Evolutionary conservation across 108 stramenopile genomes (phyloP).

Genomic region (Mediolabrus comicus): DNA sequence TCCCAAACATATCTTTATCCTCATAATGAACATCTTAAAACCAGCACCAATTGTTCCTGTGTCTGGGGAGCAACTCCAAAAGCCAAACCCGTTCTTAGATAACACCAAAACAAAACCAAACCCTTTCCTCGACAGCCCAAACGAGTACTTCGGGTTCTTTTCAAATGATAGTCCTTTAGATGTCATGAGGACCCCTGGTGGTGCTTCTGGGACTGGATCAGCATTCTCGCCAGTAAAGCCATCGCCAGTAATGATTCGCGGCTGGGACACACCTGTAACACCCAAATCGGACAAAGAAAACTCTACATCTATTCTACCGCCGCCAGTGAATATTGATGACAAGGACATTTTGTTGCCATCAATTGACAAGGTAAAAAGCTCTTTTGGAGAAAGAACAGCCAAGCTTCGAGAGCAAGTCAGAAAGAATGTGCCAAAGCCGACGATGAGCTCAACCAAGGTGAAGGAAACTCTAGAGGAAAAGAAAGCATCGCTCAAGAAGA

Average conservation of each 20-base stretch:
- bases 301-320: not conserved
- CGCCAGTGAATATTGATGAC: not conserved
- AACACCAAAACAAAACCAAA: not conserved
- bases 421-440: not conserved
- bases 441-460: not conserved
- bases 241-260: not conserved
- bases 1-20: not conserved
- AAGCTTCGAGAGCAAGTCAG: not conserved
- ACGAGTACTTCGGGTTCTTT: not conserved
- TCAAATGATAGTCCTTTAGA: not conserved
- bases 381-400: not conserved
- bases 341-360: not conserved
- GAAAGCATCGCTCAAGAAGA: slow-evolving; percentile 17
- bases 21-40: not conserved
- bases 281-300: not conserved
- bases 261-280: not conserved
- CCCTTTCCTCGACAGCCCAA: slow-evolving; percentile 6
- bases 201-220: not conserved
- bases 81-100: not conserved
- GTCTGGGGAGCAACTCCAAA: not conserved
- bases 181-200: slow-evolving; percentile 1
- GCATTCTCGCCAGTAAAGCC: not conserved
- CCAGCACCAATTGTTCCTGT: not conserved
- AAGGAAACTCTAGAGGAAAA: not conserved
- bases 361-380: not conserved